Base-by-base conservation (phyloP, 169 alveolate genomes). In the Babesia bigemina region DNA sequence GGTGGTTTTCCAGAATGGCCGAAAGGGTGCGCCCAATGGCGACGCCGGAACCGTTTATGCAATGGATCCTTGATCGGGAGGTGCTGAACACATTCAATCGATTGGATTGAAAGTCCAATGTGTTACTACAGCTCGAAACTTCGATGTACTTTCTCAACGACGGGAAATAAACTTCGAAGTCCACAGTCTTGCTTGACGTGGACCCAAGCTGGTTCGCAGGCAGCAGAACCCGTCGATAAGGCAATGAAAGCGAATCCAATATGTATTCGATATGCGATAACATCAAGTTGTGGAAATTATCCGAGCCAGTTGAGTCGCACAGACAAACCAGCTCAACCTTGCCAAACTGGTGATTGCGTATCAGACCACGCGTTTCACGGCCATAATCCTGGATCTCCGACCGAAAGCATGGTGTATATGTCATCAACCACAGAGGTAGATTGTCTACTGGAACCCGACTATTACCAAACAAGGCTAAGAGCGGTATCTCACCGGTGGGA, bases 401-500 rank as follows among this genome's bases (percentile, higher is more conserved):
- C 59, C 94, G 47, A 67, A 90, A 90, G 47, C 94, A 90, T 14
- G 86, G 82, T 0, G 92, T 77, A 66, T 86, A 86, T 33, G 90
- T 66, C 65, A 82, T 84, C 69, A 90, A 44, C 73, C 67, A 76
- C 42, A 86, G 59, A 36, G 94, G 94, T 48, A 90, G 56, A 44
- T 78, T 42, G 45, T 83, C 57, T 52, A 33, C 45, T 22, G 62
- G 58, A 22, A 90, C 9, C 33, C 75, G 33, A 28, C 75, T 22
- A 66, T 84, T 86, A 42, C 82, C 70, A 67, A 81, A 63, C 53
- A 90, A 58, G 44, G 87, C 86, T 47, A 90, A 53, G 26, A 90
- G 72, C 19, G 92, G 87, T 22, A 90, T 91, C 78, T 90, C 94
- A 48, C 92, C 82, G 21, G 94, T 90, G 45, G 94, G 94, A 11